Conservation (phyloP, 2,329 filamentous ascomycete genomes). For the Aspergillus arachidicola region DNA sequence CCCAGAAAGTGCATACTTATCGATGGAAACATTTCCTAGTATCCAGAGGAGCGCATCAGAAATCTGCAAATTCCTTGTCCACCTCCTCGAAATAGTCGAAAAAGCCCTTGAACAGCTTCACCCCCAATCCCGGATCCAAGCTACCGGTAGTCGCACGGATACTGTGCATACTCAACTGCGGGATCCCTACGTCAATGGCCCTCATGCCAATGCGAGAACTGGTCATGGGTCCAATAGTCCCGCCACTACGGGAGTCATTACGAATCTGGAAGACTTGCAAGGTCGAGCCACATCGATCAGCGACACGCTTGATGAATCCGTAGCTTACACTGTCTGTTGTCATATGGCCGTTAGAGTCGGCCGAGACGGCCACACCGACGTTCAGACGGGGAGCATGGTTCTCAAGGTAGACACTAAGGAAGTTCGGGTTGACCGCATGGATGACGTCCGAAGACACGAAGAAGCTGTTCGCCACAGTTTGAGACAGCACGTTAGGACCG, state of each 20-base stretch:
- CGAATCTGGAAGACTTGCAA: constrained; percentile 93
- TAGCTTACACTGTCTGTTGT: constrained; percentile 88
- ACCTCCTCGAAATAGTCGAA: constrained; percentile 83
- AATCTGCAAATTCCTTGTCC: constrained; percentile 70
- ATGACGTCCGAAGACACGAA: constrained; percentile 90
- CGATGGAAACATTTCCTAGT: not conserved
- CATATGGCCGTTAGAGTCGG: constrained; percentile 92
- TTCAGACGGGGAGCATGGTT: constrained; percentile 88
- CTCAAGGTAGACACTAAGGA: constrained; percentile 77
- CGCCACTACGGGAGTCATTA: constrained; percentile 85
- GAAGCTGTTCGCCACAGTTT: constrained; percentile 90
- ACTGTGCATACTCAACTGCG: constrained; percentile 92
- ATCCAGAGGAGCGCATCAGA: constrained; percentile 23
- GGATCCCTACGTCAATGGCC: constrained; percentile 83
- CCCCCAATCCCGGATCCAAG: constrained; percentile 83
- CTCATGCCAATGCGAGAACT: constrained; percentile 78
- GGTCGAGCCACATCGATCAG: constrained; percentile 69
- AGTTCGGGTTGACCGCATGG: constrained; percentile 94
- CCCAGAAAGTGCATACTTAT: not conserved
- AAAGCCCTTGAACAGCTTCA: constrained; percentile 87
- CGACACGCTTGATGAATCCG: constrained; percentile 76
- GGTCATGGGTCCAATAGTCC: constrained; percentile 93
- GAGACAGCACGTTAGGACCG: constrained; percentile 64
- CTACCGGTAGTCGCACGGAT: constrained; percentile 86
- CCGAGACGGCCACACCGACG: constrained; percentile 76